Conservation (phyloP, 2,329 filamentous ascomycete species). For the Arthrobotrys sphaeroides region DNA sequence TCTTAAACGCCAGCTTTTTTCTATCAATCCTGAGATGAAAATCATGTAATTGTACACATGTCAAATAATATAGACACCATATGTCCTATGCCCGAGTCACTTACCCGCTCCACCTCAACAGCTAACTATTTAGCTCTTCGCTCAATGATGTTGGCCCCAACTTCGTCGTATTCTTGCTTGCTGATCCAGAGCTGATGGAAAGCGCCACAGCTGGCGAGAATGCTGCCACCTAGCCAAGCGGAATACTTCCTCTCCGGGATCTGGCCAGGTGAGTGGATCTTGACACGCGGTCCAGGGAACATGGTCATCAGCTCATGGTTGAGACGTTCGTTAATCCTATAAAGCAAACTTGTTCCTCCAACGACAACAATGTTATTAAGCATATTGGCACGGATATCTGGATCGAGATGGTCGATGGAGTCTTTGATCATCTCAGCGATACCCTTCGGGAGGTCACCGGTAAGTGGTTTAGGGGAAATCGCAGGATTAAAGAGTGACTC, state of each 20-base stretch:
- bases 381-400: conserved; percentile 83
- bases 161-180: conserved; percentile 96
- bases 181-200: conserved; percentile 99
- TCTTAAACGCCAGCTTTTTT: conserved; percentile 52
- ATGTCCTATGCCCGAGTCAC: conserved; percentile 15
- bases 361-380: conserved; percentile 92
- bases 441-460: conserved; percentile 38
- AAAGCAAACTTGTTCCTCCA: conserved; percentile 84
- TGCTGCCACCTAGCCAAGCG: conserved; percentile 95
- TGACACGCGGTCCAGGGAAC: conserved; percentile 86
- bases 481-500: conserved; percentile 92
- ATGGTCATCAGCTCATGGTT: conserved; percentile 82
- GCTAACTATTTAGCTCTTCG: conserved; percentile 38
- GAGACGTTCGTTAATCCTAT: conserved; percentile 90
- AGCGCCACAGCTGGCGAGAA: conserved; percentile 90
- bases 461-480: conserved; percentile 35
- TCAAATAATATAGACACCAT: conserved; percentile 21
- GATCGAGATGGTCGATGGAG: conserved; percentile 81
- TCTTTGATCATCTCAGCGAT: conserved; percentile 71
- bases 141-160: conserved; percentile 70
- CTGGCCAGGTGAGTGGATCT: conserved; percentile 85
- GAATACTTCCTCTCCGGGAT: conserved; percentile 90
- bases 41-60: conserved; percentile 43
- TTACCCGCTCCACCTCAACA: background rate
- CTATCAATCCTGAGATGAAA: conserved; percentile 43